Percentiles rank a stretch among this genome's conserved stretches.
Evolutionary conservation across 768 basidiomycete species (phyloP).

Genomic region (Podaxis mareebaensis): DNA sequence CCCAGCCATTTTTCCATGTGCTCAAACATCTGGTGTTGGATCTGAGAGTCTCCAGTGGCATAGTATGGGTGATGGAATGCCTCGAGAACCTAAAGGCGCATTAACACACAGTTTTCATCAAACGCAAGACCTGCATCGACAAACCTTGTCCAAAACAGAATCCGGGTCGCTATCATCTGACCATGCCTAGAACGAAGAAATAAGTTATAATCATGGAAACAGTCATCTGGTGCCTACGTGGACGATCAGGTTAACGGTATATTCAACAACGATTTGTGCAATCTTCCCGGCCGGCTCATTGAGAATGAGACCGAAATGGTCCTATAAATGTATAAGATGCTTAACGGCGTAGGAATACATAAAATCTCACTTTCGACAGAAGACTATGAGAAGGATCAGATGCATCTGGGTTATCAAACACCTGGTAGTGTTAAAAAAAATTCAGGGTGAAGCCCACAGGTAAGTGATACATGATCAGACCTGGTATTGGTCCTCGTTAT

Average conservation of each 20-base stretch:
- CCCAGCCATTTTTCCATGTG: conserved; percentile 55
- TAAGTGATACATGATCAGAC: conserved; percentile 25
- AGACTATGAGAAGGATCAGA: conserved; percentile 76
- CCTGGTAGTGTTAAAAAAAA: conserved; percentile 31
- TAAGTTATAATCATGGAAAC: background rate
- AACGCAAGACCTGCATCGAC: conserved; percentile 3
- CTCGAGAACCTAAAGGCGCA: conserved; percentile 46
- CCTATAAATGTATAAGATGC: conserved; percentile 33
- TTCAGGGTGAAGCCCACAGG: background rate
- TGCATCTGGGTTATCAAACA: conserved; percentile 66
- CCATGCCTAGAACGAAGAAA: conserved; percentile 42
- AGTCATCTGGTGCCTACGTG: conserved; percentile 28
- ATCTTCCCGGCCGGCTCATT: conserved; percentile 79
- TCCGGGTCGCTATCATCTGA: conserved; percentile 44
- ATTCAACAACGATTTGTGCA: conserved; percentile 63
- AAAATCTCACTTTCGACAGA: conserved; percentile 55
- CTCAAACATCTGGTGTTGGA: conserved; percentile 64
- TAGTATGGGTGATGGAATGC: conserved; percentile 76
- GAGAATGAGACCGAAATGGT: conserved; percentile 70
- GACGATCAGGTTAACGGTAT: conserved; percentile 62
- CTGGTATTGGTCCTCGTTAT: conserved; percentile 68
- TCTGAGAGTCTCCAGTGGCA: conserved; percentile 48
- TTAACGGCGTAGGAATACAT: background rate
- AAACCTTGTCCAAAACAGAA: conserved; percentile 44
- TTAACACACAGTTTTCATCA: background rate